A percentile compares a stretch with the other conserved stretches of the same genome.
These are phyloP conservation scores for Lactarius indigo DNA, from an alignment of 768 basidiomycete species.

Conservation along the genomic window DNA sequence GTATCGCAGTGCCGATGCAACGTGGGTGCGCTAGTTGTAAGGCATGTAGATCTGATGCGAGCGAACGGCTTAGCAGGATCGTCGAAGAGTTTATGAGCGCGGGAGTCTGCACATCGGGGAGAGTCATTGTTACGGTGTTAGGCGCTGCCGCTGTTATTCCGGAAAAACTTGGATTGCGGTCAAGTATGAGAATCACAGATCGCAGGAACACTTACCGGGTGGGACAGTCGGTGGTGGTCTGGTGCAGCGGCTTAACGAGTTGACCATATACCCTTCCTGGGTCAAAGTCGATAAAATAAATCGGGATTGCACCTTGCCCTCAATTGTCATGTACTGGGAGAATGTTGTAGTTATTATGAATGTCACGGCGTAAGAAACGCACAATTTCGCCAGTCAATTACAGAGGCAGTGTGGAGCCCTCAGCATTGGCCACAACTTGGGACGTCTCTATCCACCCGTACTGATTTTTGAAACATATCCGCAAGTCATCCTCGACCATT, in stretches of 20 bases:
- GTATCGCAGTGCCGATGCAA: constrained; percentile 87
- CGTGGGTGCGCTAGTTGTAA: constrained; percentile 81
- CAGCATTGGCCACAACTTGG: not conserved
- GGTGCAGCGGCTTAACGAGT: not conserved
- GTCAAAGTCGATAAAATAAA: not conserved
- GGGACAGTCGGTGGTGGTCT: not conserved
- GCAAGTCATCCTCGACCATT: not conserved
- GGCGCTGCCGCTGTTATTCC: too few relatives aligned
- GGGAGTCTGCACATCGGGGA: constrained; percentile 71
- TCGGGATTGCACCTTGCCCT: not conserved
- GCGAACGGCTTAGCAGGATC: constrained; percentile 90
- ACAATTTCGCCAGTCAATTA: not conserved
- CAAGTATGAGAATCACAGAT: not conserved
- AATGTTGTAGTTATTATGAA: not conserved
- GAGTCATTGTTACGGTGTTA: constrained; percentile 62
- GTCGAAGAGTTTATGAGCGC: constrained; percentile 60
- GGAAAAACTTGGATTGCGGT: constrained; percentile 77
- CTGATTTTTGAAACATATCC: not conserved
- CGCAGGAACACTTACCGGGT: not conserved
- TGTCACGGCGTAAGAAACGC: not conserved
- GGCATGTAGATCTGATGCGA: constrained; percentile 89
- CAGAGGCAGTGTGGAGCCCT: too few relatives aligned
- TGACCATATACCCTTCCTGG: not conserved
- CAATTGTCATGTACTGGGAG: not conserved
- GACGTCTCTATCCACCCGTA: too few relatives aligned